A percentile compares a stretch with the other conserved stretches of the same genome.
Conservation (phyloP, 1,284 basidiomycete genomes). For the Inonotus hispidus region DNA sequence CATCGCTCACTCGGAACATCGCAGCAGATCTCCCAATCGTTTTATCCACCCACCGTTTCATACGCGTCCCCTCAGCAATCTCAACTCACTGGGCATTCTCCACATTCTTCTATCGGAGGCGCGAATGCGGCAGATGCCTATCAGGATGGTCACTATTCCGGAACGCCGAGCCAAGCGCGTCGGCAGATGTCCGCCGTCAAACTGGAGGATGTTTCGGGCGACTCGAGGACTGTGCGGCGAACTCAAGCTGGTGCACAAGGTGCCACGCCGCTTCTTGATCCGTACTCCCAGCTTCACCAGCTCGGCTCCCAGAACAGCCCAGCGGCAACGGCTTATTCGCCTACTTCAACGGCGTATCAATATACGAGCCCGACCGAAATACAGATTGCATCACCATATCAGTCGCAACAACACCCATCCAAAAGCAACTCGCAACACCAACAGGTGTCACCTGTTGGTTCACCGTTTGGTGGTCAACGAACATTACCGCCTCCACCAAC, state of each 20-base stretch:
- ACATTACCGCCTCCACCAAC: conserved; percentile 26
- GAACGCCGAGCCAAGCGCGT: conserved; percentile 46
- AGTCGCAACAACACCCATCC: conserved; percentile 52
- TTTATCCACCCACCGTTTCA: conserved; percentile 54
- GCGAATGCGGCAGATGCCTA: conserved; percentile 44
- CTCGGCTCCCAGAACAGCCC: conserved; percentile 46
- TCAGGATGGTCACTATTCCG: conserved; percentile 60
- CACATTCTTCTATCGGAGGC: conserved; percentile 31
- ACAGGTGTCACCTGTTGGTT: conserved; percentile 43
- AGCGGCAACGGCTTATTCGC: conserved; percentile 15
- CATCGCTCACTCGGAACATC: conserved; percentile 17
- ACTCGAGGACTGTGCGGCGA: conserved; percentile 29
- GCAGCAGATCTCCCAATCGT: conserved; percentile 31
- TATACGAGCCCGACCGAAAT: conserved; percentile 47
- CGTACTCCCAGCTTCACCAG: conserved; percentile 58
- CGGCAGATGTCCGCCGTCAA: conserved; percentile 42
- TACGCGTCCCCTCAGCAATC: conserved; percentile 36
- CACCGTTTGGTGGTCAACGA: conserved; percentile 40
- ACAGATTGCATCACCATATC: conserved; percentile 42
- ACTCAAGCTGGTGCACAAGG: conserved; percentile 41
- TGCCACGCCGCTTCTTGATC: conserved; percentile 47
- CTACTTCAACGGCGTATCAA: conserved; percentile 40
- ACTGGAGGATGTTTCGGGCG: conserved; percentile 33
- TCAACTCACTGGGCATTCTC: conserved; percentile 30
- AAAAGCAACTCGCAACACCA: conserved; percentile 50